Conservation (phyloP, 192 early-diverging fungal genomes). For the Coemansia sp. region DNA sequence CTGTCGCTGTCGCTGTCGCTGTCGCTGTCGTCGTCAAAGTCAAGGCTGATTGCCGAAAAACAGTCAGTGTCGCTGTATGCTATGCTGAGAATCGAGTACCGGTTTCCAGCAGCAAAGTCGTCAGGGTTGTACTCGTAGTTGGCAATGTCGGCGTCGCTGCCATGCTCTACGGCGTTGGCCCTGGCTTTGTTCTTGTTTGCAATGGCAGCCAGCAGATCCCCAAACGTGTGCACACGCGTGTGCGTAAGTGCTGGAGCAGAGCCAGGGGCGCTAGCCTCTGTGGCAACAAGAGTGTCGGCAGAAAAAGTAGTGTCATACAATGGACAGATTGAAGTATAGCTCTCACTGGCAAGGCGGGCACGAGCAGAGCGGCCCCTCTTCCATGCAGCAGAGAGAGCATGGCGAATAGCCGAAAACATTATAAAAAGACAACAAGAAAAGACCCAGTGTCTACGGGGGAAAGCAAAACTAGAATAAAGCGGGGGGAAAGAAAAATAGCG, state of each 20-base stretch:
- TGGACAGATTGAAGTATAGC: background rate
- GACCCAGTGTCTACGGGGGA: too few relatives aligned
- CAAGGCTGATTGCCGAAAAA: background rate
- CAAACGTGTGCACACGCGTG: background rate
- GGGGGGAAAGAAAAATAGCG: too few relatives aligned
- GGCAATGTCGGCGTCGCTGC: background rate
- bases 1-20: too few relatives aligned
- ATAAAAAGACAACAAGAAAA: too few relatives aligned
- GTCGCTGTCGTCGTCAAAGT: background rate
- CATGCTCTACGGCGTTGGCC: background rate
- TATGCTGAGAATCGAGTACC: background rate
- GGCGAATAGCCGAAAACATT: background rate
- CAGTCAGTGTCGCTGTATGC: background rate
- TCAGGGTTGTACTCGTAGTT: too few relatives aligned
- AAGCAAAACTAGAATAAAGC: too few relatives aligned
- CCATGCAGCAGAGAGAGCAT: background rate
- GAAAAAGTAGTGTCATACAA: background rate
- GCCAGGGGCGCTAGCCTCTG: background rate
- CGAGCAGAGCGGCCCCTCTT: background rate
- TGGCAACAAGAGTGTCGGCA: background rate
- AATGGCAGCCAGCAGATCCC: background rate
- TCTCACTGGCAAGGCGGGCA: background rate
- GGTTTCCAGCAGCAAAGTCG: background rate
- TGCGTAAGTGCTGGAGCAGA: background rate
- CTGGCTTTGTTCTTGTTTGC: background rate